A percentile compares a stretch with the other conserved stretches of the same genome.
Conservation (phyloP, 345 rosid genomes). For the Salix udensis region DNA sequence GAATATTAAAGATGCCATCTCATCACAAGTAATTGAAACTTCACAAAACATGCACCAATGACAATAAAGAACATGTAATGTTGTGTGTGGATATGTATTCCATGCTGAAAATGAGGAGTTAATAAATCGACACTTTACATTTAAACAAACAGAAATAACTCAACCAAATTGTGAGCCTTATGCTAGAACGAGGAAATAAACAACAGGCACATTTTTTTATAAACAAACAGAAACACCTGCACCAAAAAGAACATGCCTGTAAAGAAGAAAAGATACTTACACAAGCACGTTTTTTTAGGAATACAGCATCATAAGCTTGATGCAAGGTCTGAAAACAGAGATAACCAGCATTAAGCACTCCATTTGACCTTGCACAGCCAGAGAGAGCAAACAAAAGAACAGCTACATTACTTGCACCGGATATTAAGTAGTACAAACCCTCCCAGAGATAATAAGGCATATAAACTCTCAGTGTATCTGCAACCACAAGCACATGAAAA, state of each 20-base stretch:
- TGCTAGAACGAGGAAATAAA: neutral
- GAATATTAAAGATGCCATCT: constrained; percentile 8
- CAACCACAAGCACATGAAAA: constrained; percentile 13
- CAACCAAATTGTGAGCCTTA: neutral
- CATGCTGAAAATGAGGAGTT: too few relatives aligned
- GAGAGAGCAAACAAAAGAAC: constrained; percentile 79
- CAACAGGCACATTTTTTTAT: neutral
- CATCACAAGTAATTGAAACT: neutral
- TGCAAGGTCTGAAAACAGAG: constrained; percentile 83
- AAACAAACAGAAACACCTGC: neutral
- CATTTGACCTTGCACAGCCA: constrained; percentile 90
- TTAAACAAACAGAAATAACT: neutral
- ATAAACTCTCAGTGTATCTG: constrained; percentile 89
- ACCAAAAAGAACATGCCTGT: neutral
- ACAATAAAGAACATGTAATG: too few relatives aligned
- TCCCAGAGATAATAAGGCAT: constrained; percentile 70
- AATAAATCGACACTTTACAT: too few relatives aligned
- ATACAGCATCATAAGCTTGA: constrained; percentile 55
- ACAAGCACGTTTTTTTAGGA: constrained; percentile 36
- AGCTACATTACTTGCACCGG: constrained; percentile 56
- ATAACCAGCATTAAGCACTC: constrained; percentile 91
- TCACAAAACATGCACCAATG: too few relatives aligned
- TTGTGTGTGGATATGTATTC: too few relatives aligned
- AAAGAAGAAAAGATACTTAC: constrained; percentile 44
- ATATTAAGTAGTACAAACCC: constrained; percentile 67